Base-by-base conservation (phyloP, 208 protist species). In the Wallacemonas collosoma region DNA sequence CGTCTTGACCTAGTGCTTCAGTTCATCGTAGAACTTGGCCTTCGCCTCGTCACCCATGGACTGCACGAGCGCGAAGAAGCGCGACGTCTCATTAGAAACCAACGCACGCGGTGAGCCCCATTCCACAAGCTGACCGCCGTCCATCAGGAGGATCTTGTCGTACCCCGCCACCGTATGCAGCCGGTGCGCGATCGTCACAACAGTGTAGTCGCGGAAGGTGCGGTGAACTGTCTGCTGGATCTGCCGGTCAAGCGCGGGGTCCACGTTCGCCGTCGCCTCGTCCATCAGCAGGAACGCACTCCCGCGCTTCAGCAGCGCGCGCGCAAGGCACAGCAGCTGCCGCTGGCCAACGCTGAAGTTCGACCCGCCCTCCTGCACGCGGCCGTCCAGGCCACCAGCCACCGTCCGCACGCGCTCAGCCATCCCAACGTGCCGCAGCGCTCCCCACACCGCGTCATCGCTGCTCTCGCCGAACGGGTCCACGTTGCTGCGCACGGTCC, bases 341-440 rank as follows among this genome's bases (percentile, higher is more conserved):
- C 87, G 86, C 82, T 94, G 85, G 3, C 87, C 87, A 45, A 89
- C 82, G 65, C 85, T 91, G 78, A 87, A 84, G 81, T 93, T 93
- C 47, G 53, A 43, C 12, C 86, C 85, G 57, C 87, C 83, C 80
- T 89, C 85, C 72, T 81, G 73, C 66, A 91, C 82, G 40, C 53
- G 77, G 43, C 44, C 78, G 81, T 69, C 81, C 55, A 77, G 74
- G 54, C 63, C 72, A 48, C 67, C 83, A 17, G 67, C 69, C 39
- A 63, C 79, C 51, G 53, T 58, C 17, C 60, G 60, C 56, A 80
- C 69, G 40, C 75, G 83, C 60, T 64, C 77, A 36, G 71, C 64
- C 74, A 93, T 71, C 11, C 84, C 83, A 7, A 88, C 82, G 17
- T 77, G 76, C 17, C 44, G 53, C 43, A 91, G 67, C 43, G 82